Base-by-base conservation (phyloP, 108 stramenopile species). In the Pseudonitzschia pungens region DNA sequence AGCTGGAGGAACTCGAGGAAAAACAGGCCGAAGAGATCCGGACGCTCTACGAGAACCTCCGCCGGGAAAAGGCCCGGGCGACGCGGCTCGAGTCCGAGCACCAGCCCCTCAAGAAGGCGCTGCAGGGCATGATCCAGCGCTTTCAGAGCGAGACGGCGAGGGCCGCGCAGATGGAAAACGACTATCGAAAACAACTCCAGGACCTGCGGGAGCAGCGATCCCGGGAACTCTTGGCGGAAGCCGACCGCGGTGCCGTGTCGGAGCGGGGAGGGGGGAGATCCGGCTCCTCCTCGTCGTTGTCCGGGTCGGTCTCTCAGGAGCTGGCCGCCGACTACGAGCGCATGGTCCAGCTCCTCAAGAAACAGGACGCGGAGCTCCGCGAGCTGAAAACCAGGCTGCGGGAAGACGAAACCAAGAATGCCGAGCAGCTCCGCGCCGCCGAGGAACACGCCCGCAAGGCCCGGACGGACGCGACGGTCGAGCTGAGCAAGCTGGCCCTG, bases 1-100 rank as follows among this genome's bases (percentile, higher is more conserved):
- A 92, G 65, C 70, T 92, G 53, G 91, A 92, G 65, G 91, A 92
- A 80, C 58, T 92, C 2, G 91, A 92, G 40, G 77, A 75, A 20
- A 76, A 72, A 81, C 12, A 81, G 75, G 12, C 54, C 54, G n/a
- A 50, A 15, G 87, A 92, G 68, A 65, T 89, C 18, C 68, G 76
- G 33, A 65, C 69, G 48, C 56, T 92, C 14, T 89, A 89, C 68
- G 54, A 81, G 33, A 31, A 77, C 21, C 57, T 83, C 10, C 68
- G 75, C 24, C 44, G 73, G 40, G 76, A 88, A 68, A 68, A 77
- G n/a, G 72, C 74, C 48, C 60, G 58, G 77, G 68, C 74, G 66
- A 87, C 68, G 55, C 87, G 53, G 29, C 55, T 76, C 43, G 72
- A 81, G 52, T 74, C 81, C 11, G 81, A 81, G 54, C 26, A 74